These are phyloP conservation scores for Salvia splendens DNA, from an alignment of 257 asterid species.

Conservation along the genomic window DNA sequence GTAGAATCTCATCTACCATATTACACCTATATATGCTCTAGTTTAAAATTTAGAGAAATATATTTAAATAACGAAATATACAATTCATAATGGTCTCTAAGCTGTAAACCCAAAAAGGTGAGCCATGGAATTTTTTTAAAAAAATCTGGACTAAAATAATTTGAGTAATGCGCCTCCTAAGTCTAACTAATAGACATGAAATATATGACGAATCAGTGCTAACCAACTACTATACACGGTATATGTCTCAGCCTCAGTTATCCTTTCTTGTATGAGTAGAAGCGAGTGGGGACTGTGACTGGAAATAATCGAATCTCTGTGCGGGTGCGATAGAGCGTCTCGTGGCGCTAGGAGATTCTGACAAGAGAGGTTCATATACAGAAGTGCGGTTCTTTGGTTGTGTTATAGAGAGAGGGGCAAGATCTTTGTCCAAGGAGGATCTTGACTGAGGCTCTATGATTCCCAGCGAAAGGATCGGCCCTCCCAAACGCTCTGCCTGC, in stretches of 20 bases:
- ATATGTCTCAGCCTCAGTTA: conserved; percentile 44
- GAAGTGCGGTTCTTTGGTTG: conserved; percentile 16
- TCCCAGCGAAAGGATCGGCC: conserved; percentile 84
- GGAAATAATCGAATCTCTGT: conserved; percentile 73
- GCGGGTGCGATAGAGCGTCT: conserved; percentile 87
- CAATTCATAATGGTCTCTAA: neutral
- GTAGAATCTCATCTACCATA: no score
- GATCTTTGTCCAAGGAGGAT: conserved; percentile 66
- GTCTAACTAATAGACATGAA: conserved; percentile 10
- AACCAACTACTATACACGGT: conserved; percentile 8
- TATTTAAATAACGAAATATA: no score
- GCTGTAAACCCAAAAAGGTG: neutral
- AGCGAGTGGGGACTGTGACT: conserved; percentile 70
- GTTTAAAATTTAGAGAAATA: neutral
- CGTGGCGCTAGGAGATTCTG: conserved; percentile 73
- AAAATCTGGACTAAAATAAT: neutral
- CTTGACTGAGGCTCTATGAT: conserved; percentile 77
- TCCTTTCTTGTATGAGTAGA: conserved; percentile 81
- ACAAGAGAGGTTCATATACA: conserved; percentile 81
- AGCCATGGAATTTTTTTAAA: neutral
- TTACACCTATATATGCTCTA: neutral
- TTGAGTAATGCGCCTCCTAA: neutral
- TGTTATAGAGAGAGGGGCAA: conserved; percentile 53
- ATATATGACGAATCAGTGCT: neutral
- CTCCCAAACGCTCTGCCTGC: conserved; percentile 94